Percentiles rank a stretch among this genome's conserved stretches.
Evolutionary conservation across 345 rosid species (phyloP).

Genomic region (Punica granatum): DNA sequence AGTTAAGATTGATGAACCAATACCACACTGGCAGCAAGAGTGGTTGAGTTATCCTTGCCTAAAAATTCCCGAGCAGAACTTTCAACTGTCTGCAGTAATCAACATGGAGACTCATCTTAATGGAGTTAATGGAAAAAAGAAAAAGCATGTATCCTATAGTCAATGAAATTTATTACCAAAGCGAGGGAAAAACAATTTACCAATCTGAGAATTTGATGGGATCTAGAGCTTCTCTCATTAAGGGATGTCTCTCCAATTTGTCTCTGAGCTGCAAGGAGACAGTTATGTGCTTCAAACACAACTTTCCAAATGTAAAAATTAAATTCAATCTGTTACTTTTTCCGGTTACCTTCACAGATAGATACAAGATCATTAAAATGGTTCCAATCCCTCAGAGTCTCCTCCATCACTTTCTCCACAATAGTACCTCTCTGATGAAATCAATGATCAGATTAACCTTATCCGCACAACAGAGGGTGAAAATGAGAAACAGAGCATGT

Average conservation of each 20-base stretch:
- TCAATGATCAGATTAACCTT: constrained; percentile 12
- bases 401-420: constrained; percentile 82
- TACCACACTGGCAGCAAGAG: constrained; percentile 94
- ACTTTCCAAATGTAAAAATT: background rate
- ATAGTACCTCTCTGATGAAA: constrained; percentile 69
- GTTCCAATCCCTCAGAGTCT: constrained; percentile 72
- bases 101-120: constrained; percentile 1
- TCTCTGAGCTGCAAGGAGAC: constrained; percentile 65
- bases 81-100: constrained; percentile 62
- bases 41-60: constrained; percentile 85
- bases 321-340: background rate
- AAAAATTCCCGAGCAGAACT: constrained; percentile 92
- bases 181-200: constrained; percentile 26
- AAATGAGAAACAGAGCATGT: background rate
- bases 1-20: constrained; percentile 1
- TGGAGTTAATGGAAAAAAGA: background rate
- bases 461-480: background rate
- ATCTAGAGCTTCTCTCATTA: constrained; percentile 96
- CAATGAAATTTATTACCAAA: constrained; percentile 12
- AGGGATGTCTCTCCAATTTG: constrained; percentile 82
- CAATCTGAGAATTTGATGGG: constrained; percentile 97
- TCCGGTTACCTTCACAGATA: constrained; percentile 71
- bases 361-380: constrained; percentile 84
- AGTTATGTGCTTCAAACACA: constrained; percentile 1
- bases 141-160: background rate